Evolutionary conservation across 2,329 filamentous ascomycete species (phyloP).

Genomic region (Ophiocordyceps polyrhachis-furcata): DNA sequence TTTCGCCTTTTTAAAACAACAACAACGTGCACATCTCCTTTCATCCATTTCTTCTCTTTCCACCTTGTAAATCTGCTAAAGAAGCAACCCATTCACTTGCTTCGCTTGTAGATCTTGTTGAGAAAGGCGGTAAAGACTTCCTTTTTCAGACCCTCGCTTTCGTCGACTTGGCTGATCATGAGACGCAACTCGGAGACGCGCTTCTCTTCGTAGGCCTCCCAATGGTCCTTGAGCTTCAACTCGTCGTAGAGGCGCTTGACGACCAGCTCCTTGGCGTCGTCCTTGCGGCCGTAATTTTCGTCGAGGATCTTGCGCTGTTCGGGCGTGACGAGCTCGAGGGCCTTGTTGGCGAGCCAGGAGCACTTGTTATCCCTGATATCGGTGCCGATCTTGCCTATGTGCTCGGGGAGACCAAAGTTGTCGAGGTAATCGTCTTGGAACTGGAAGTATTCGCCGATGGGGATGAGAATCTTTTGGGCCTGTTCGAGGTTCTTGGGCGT

Average conservation of each 20-base stretch:
- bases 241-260: slow-evolving; percentile 84
- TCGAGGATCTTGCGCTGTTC: slow-evolving; percentile 81
- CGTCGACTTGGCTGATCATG: slow-evolving; percentile 65
- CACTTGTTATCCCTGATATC: slow-evolving; percentile 99
- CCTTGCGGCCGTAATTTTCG: slow-evolving; percentile 86
- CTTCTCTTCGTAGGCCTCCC: slow-evolving; percentile 80
- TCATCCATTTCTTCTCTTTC: neutral
- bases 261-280: slow-evolving; percentile 60
- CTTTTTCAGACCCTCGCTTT: slow-evolving; percentile 78
- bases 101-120: slow-evolving; percentile 94
- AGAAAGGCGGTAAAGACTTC: slow-evolving; percentile 78
- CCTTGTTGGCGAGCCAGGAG: slow-evolving; percentile 95
- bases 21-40: neutral
- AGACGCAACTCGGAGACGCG: slow-evolving; percentile 57
- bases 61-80: neutral
- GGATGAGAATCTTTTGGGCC: slow-evolving; percentile 81
- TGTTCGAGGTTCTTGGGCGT: slow-evolving; percentile 78
- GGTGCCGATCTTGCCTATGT: slow-evolving; percentile 96
- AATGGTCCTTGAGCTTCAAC: slow-evolving; percentile 64
- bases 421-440: slow-evolving; percentile 98
- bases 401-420: slow-evolving; percentile 81
- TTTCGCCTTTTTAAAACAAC: neutral
- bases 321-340: slow-evolving; percentile 57
- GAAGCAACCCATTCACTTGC: too few relatives aligned
- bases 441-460: slow-evolving; percentile 98